A percentile compares a stretch with the other conserved stretches of the same genome.
Evolutionary conservation across 2,329 filamentous ascomycete species (phyloP).

Genomic region (Pseudodiploospora longispora): DNA sequence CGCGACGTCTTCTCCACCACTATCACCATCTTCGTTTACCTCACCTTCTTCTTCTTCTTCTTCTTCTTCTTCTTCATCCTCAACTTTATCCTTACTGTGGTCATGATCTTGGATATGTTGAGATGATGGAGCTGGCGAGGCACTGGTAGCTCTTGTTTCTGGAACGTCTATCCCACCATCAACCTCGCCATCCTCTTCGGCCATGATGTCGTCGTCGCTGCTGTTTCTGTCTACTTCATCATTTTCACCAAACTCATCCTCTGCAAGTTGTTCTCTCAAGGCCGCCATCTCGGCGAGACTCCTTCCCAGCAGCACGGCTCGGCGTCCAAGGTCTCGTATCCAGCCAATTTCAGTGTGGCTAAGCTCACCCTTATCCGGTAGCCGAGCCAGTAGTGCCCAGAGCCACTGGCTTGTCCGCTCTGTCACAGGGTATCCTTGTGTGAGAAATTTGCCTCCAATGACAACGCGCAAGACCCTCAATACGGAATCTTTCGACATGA

Average conservation of each 20-base stretch:
- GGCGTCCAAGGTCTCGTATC: slow-evolving; percentile 71
- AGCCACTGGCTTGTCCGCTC: slow-evolving; percentile 71
- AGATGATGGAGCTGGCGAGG: too few species aligned
- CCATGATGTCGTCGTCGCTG: slow-evolving; percentile 29
- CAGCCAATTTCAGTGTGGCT: slow-evolving; percentile 67
- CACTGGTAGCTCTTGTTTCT: too few species aligned
- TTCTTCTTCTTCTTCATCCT: slow-evolving; percentile 13
- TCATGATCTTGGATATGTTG: not conserved
- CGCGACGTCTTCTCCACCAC: slow-evolving; percentile 22
- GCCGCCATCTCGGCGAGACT: slow-evolving; percentile 46
- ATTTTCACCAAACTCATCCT: slow-evolving; percentile 31
- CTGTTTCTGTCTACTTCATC: slow-evolving; percentile 40
- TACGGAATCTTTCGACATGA: slow-evolving; percentile 59
- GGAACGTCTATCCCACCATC: slow-evolving; percentile 13
- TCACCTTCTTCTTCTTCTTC: slow-evolving; percentile 17
- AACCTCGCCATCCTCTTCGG: slow-evolving; percentile 23
- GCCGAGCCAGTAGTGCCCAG: slow-evolving; percentile 71
- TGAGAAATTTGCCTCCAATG: slow-evolving; percentile 55
- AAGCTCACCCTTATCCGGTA: slow-evolving; percentile 68
- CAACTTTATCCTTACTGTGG: slow-evolving; percentile 5
- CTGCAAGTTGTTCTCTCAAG: slow-evolving; percentile 34
- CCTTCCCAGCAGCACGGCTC: slow-evolving; percentile 55
- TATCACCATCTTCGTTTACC: slow-evolving; percentile 14
- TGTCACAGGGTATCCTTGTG: slow-evolving; percentile 49
- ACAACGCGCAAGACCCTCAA: slow-evolving; percentile 60